Conservation (phyloP, 2,329 filamentous ascomycete genomes). For the Podosphaera fusca region DNA sequence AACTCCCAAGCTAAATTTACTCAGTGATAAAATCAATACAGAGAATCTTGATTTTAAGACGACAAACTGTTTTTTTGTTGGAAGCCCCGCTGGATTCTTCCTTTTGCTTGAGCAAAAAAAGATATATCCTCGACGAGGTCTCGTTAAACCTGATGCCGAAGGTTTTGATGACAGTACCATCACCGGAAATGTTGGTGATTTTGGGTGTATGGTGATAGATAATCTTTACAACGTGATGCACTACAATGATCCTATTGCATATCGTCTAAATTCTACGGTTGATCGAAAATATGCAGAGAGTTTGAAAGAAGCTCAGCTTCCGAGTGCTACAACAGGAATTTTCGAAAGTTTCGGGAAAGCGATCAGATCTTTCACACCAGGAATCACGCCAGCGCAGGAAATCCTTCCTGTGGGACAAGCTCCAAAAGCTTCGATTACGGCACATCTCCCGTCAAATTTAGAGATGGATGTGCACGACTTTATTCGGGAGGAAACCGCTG, state of each 20-base stretch:
- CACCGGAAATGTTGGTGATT: constrained; percentile 55
- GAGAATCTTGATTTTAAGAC: constrained; percentile 79
- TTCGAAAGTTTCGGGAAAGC: constrained; percentile 40
- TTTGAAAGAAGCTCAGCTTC: constrained; percentile 58
- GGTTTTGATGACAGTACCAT: constrained; percentile 35
- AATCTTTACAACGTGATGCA: constrained; percentile 87
- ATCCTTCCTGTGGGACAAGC: constrained; percentile 19
- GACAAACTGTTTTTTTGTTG: constrained; percentile 67
- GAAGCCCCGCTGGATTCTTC: constrained; percentile 84
- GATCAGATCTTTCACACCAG: constrained; percentile 38
- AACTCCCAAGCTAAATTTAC: constrained; percentile 28
- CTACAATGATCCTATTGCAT: constrained; percentile 56
- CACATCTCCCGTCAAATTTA: constrained; percentile 38
- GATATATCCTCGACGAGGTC: constrained; percentile 53
- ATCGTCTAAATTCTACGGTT: constrained; percentile 74
- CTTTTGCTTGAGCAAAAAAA: constrained; percentile 53
- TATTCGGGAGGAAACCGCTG: constrained; percentile 71
- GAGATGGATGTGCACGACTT: constrained; percentile 95
- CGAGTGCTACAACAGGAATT: constrained; percentile 43
- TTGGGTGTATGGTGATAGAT: constrained; percentile 81
- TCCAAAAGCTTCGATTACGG: constrained; percentile 12
- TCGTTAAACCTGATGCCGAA: constrained; percentile 53
- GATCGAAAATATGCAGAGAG: constrained; percentile 58
- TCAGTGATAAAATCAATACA: constrained; percentile 20
- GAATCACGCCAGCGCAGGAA: constrained; percentile 16